phyloP scores from a whole-genome alignment of 2,329 filamentous ascomycete genomes.

The Paecilomyces fulvus region DNA sequence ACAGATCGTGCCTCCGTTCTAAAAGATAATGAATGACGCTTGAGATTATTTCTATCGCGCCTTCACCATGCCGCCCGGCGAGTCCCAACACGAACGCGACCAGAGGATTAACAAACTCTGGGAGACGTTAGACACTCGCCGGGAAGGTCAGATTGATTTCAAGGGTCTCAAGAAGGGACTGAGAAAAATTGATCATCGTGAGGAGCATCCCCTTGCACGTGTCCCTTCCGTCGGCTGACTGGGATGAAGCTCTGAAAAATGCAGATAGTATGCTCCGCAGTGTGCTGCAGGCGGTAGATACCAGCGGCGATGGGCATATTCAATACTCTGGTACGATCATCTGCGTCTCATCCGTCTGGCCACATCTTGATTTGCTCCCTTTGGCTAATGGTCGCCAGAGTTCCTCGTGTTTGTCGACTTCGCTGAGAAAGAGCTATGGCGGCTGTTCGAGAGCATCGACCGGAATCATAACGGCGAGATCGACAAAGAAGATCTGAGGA shows the following conservation, averaged over 20 bases:
- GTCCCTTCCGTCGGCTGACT: conserved; percentile 10
- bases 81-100: conserved; percentile 71
- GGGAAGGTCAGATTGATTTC: conserved; percentile 72
- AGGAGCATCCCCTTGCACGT: conserved; percentile 24
- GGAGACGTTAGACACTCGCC: conserved; percentile 68
- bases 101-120: conserved; percentile 76
- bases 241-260: conserved; percentile 65
- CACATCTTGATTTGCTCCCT: conserved; percentile 9
- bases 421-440: conserved; percentile 73
- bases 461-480: conserved; percentile 75
- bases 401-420: conserved; percentile 82
- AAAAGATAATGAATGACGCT: conserved; percentile 36
- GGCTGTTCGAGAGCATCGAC: conserved; percentile 81
- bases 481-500: conserved; percentile 73
- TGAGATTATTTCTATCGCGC: conserved; percentile 34
- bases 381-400: conserved; percentile 47
- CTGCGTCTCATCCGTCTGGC: conserved; percentile 11
- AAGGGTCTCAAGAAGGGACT: conserved; percentile 77
- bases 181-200: conserved; percentile 85
- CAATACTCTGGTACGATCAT: conserved; percentile 68
- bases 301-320: conserved; percentile 79
- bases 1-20: conserved; percentile 12
- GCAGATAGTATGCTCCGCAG: conserved; percentile 75
- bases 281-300: conserved; percentile 75
- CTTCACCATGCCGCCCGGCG: conserved; percentile 52